Conservation (phyloP, 345 rosid genomes). For the Citrus australasica region DNA sequence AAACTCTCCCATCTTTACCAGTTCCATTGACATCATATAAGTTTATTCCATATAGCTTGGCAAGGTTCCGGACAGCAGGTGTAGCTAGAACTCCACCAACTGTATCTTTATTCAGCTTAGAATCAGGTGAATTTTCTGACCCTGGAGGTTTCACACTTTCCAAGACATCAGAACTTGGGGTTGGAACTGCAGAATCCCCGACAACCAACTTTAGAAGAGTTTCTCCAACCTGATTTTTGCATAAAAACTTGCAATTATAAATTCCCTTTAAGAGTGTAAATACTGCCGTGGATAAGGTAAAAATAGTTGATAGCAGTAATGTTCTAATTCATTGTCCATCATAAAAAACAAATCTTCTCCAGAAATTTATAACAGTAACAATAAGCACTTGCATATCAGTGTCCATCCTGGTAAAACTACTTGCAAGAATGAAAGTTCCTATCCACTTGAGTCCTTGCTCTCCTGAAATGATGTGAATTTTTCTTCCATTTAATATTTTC, state of each 20-base stretch:
- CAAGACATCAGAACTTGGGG: conserved; percentile 13
- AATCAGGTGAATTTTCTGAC: conserved; percentile 22
- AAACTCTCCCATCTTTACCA: conserved; percentile 73
- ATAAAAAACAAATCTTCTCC: neutral
- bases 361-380: conserved; percentile 4
- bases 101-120: conserved; percentile 24
- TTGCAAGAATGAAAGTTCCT: neutral
- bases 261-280: neutral
- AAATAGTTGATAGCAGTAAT: neutral
- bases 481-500: neutral
- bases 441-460: neutral
- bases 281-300: neutral
- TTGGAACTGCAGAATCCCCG: conserved; percentile 39
- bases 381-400: neutral
- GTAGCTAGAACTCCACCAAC: conserved; percentile 56
- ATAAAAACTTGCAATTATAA: conserved; percentile 14
- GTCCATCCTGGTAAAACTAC: neutral
- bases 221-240: conserved; percentile 75
- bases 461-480: neutral
- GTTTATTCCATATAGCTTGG: conserved; percentile 64
- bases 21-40: conserved; percentile 58
- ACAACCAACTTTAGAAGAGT: conserved; percentile 68
- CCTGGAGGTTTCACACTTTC: conserved; percentile 16
- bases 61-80: conserved; percentile 81
- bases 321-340: neutral